phyloP scores from a whole-genome alignment of 768 basidiomycete genomes.

The Lactarius pseudohatsudake region DNA sequence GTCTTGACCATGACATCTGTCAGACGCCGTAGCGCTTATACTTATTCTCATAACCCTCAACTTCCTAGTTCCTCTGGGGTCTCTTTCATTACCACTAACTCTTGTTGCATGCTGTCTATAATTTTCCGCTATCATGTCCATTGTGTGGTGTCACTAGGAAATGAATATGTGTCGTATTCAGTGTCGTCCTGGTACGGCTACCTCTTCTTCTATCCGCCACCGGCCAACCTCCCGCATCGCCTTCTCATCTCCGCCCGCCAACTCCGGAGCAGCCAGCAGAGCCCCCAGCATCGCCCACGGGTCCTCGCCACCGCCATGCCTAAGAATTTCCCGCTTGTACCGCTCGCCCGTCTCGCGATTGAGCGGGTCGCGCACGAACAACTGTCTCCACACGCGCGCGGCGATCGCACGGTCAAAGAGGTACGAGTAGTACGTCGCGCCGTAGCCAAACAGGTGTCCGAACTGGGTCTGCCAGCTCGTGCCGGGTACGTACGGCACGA shows the following conservation, averaged over 20 bases:
- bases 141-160: background rate
- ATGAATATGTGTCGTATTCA: constrained; percentile 33
- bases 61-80: background rate
- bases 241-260: constrained; percentile 70
- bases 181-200: constrained; percentile 59
- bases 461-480: constrained; percentile 97
- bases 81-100: background rate
- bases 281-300: constrained; percentile 91
- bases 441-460: constrained; percentile 93
- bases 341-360: constrained; percentile 74
- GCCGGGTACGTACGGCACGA: constrained; percentile 79
- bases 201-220: constrained; percentile 83
- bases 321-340: constrained; percentile 73
- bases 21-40: background rate
- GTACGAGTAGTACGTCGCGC: constrained; percentile 97
- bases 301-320: constrained; percentile 85
- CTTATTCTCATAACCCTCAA: background rate
- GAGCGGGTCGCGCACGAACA: constrained; percentile 71
- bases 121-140: background rate
- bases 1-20: background rate
- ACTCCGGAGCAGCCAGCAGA: constrained; percentile 59
- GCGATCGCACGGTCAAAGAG: constrained; percentile 96
- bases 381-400: constrained; percentile 78
- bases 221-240: constrained; percentile 90
- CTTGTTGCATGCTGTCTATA: background rate